These are phyloP conservation scores for Cladorrhinum samala DNA, from an alignment of 495 filamentous ascomycete genomes.

Conservation along the genomic window DNA sequence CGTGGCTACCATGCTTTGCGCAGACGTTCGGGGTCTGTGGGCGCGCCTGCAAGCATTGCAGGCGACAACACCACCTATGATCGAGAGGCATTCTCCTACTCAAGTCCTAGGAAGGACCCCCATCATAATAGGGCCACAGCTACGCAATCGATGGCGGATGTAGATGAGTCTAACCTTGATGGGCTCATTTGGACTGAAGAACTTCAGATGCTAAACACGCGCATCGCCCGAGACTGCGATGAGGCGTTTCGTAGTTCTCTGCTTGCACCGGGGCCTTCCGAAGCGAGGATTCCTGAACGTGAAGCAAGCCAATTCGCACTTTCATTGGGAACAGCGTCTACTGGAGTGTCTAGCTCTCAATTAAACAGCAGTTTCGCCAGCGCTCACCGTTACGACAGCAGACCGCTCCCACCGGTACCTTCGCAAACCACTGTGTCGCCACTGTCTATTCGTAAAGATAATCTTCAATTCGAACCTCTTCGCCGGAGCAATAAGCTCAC, in stretches of 20 bases:
- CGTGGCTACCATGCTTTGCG: constrained; percentile 17
- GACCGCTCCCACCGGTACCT: constrained; percentile 49
- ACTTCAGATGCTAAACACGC: constrained; percentile 41
- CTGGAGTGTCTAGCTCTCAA: neutral
- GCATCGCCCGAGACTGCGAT: constrained; percentile 47
- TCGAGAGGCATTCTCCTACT: constrained; percentile 14
- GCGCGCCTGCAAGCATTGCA: constrained; percentile 25
- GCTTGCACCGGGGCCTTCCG: constrained; percentile 36
- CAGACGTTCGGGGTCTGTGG: constrained; percentile 6
- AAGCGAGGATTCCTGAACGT: constrained; percentile 11
- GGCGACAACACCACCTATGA: constrained; percentile 18
- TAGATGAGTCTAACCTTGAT: constrained; percentile 15
- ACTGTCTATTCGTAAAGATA: constrained; percentile 14
- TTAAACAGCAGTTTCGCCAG: neutral
- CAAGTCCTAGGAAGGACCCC: constrained; percentile 5
- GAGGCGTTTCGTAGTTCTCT: constrained; percentile 78
- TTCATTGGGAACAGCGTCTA: constrained; percentile 12
- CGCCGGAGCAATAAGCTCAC: constrained; percentile 1
- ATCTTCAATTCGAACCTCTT: constrained; percentile 12
- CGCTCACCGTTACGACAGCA: constrained; percentile 26
- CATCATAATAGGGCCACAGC: neutral
- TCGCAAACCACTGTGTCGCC: constrained; percentile 37
- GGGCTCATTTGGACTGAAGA: constrained; percentile 42
- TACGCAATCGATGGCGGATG: constrained; percentile 14
- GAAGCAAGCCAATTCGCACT: constrained; percentile 24